Base-by-base conservation (phyloP, 177 flowering plant genomes). In the Telopea speciosissima region DNA sequence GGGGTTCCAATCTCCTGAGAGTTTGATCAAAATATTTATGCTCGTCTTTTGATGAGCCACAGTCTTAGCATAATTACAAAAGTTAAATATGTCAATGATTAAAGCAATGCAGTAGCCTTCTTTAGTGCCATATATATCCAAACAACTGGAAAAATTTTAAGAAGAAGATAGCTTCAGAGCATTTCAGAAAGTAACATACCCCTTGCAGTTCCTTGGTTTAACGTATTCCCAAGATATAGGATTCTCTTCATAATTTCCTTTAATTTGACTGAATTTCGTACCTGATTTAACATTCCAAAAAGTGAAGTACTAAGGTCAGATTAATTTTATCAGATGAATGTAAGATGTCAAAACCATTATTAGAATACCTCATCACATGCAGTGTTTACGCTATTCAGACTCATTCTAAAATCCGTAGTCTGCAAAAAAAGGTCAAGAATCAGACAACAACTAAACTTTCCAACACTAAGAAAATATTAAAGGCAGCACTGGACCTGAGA, bases 191-290 rank as follows among this genome's bases (percentile, higher is more conserved):
- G 62, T 66, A 44, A 31, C 87, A 74, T 80, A 89, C 96, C 96
- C 80, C 96, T 84, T 59, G 91, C 91, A 74, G 96, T 90, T 83
- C 96, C 96, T 78, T 89, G 91, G 76, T 90, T 90, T 78, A 90
- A 71, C 44, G 88, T 82, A 73, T 90, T 90, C 69, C 96, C 96
- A 49, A 90, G 76, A 71, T 64, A 83, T 73, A 90, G 87, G 79
- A 90, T 87, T 69, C 74, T 86, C 82, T 85, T 89, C 96, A 90
- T 79, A 44, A 90, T 85, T 45, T 86, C 90, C 83, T 90, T 90
- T 73, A 90, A 65, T 75, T 89, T 86, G 66, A 67, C 58, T 59
- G 93, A 90, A 74, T 77, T 83, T n/a, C 91, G 85, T 58, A 85
- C 90, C 96, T 90, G 81, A 59, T 66, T 17, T 65, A 70, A 58